These are phyloP conservation scores for Xylaria sp. DNA, from an alignment of 2,329 filamentous ascomycete genomes.

Conservation along the genomic window DNA sequence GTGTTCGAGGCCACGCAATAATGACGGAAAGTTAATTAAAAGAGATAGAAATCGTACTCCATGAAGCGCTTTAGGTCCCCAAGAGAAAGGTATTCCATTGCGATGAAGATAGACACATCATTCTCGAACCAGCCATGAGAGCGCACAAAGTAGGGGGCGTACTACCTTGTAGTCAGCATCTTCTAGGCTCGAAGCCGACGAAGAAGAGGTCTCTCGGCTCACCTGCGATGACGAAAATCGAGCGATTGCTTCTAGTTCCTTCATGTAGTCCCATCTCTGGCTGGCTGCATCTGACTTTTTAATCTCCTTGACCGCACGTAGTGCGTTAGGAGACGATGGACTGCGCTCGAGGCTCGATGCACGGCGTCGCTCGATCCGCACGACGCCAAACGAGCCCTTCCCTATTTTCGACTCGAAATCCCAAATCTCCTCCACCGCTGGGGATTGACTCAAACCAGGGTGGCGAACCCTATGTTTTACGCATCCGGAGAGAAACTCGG, in stretches of 20 bases:
- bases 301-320: conserved; percentile 27
- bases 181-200: background rate
- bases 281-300: conserved; percentile 15
- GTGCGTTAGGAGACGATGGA: background rate
- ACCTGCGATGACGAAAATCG: conserved; percentile 13
- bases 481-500: conserved; percentile 11
- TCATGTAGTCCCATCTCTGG: conserved; percentile 24
- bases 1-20: too few relatives aligned
- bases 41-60: conserved; percentile 9
- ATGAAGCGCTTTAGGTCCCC: conserved; percentile 32
- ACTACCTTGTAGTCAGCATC: conserved; percentile 8
- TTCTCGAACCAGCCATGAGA: conserved; percentile 37
- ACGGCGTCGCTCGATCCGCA: conserved; percentile 20
- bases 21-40: background rate
- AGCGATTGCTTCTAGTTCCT: conserved; percentile 22
- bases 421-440: conserved; percentile 14
- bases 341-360: background rate
- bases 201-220: conserved; percentile 4
- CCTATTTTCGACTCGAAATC: conserved; percentile 23
- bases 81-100: conserved; percentile 36
- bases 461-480: conserved; percentile 9
- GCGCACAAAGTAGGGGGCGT: conserved; percentile 35
- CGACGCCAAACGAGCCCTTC: conserved; percentile 23
- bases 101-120: conserved; percentile 31
- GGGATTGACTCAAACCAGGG: background rate